These are phyloP conservation scores for Allodekkera sacchari DNA, from an alignment of 805 yeast species.

Conservation along the genomic window DNA sequence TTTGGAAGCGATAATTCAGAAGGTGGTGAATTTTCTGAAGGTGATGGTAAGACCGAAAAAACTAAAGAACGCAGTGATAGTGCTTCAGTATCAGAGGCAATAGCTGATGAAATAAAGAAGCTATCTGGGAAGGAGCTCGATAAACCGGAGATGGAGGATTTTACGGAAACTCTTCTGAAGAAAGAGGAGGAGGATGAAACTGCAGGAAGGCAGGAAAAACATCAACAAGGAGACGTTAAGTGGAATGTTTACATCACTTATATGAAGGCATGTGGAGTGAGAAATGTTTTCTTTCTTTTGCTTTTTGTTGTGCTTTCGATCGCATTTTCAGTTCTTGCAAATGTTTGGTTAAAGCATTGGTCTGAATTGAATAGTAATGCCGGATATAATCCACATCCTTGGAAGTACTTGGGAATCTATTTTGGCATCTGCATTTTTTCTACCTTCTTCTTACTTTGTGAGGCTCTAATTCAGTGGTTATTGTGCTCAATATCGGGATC, in stretches of 20 bases:
- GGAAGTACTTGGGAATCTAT: constrained; percentile 62
- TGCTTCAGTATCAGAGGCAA: constrained; percentile 9
- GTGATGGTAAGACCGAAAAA: too few relatives aligned
- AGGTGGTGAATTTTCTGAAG: constrained; percentile 54
- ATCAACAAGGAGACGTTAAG: constrained; percentile 86
- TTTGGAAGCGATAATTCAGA: constrained; percentile 35
- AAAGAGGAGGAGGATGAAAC: constrained; percentile 31
- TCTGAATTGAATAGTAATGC: constrained; percentile 69
- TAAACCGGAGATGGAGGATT: constrained; percentile 37
- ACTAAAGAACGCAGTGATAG: constrained; percentile 17
- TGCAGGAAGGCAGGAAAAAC: constrained; percentile 54
- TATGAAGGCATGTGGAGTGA: constrained; percentile 75
- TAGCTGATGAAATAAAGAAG: constrained; percentile 19
- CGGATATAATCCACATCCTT: constrained; percentile 64
- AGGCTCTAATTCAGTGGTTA: constrained; percentile 63
- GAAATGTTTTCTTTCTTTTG: constrained; percentile 52
- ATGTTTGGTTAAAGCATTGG: constrained; percentile 93
- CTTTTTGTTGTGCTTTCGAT: constrained; percentile 44
- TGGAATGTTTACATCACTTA: constrained; percentile 75
- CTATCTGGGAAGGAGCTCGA: constrained; percentile 18
- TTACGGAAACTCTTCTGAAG: constrained; percentile 20
- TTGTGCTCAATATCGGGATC: constrained; percentile 78
- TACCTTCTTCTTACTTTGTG: constrained; percentile 50
- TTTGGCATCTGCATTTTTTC: constrained; percentile 61
- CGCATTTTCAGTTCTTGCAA: constrained; percentile 53